Conservation (phyloP, 495 filamentous ascomycete genomes). For the Glonium stellatum region DNA sequence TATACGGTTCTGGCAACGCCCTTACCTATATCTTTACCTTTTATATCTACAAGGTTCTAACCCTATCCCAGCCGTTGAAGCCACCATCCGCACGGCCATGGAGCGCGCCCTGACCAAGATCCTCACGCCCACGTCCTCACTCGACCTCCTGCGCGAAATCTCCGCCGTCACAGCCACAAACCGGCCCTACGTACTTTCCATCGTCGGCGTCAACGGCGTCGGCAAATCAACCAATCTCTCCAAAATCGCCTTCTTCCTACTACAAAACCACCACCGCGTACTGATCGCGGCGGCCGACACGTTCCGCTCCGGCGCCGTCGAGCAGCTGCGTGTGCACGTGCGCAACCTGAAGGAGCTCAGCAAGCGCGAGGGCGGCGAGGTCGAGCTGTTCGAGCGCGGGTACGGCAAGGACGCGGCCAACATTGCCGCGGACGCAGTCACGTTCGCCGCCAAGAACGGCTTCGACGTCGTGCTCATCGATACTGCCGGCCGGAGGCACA, state of each 20-base stretch:
- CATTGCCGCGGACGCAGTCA: constrained; percentile 87
- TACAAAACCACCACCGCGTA: constrained; percentile 95
- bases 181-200: constrained; percentile 91
- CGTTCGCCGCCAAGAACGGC: constrained; percentile 61
- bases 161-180: constrained; percentile 61
- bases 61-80: constrained; percentile 55
- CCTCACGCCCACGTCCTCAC: constrained; percentile 86
- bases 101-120: constrained; percentile 88
- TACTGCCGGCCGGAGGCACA: constrained; percentile 89
- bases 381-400: constrained; percentile 91
- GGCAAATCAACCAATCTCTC: constrained; percentile 95
- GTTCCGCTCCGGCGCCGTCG: constrained; percentile 93
- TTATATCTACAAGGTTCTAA: neutral
- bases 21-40: neutral
- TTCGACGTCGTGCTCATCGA: constrained; percentile 96
- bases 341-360: constrained; percentile 82
- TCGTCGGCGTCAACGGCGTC: constrained; percentile 96
- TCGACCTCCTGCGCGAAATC: constrained; percentile 91
- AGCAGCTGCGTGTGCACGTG: constrained; percentile 91
- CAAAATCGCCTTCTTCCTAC: constrained; percentile 94
- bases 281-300: constrained; percentile 94
- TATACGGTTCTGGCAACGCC: constrained; percentile 7
- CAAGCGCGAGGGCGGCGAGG: constrained; percentile 68
- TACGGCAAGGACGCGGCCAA: constrained; percentile 96
- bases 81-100: constrained; percentile 74